Evolutionary conservation across 2,329 filamentous ascomycete genomes (phyloP), one percentile per base, ranked within the genome.

Genomic region (Blumeriella jaapii): DNA sequence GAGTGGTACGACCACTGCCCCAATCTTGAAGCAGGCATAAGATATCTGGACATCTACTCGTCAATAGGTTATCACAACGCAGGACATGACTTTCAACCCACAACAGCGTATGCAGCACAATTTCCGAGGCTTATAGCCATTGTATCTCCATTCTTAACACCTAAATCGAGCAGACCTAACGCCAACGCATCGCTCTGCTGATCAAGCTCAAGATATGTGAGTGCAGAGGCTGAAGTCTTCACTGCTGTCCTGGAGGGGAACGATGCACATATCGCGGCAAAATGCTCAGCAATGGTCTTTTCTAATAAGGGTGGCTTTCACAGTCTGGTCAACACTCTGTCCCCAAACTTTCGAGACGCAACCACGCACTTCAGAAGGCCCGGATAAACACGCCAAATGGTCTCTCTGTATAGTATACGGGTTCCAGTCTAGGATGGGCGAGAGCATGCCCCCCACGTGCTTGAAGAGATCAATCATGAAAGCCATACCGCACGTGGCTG

Each of bases 1-100:
- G 47, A 87, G 61, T 22, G 85, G 83, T 16, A 86, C 81, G 32
- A 86, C 62, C 29, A 81, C 74, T 26, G 71, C 75, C 6, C 78
- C 77, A 10, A 80, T 68, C n/a, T 45, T 37, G 13, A 31, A 27
- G 25, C 35, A 37, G 14, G 29, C 35, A 23, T 31, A 31, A n/a
- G n/a, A n/a, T n/a, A n/a, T n/a, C n/a, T n/a, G n/a, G n/a, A n/a
- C n/a, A n/a, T n/a, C n/a, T n/a, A n/a, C n/a, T n/a, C n/a, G n/a
- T n/a, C n/a, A n/a, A n/a, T n/a, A n/a, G n/a, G n/a, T n/a, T n/a
- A n/a, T n/a, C n/a, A n/a, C n/a, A n/a, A n/a, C n/a, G n/a, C n/a
- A n/a, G n/a, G n/a, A n/a, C n/a, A n/a, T n/a, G n/a, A n/a, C n/a
- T n/a, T n/a, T n/a, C n/a, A n/a, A n/a, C 20, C 11, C 20, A 43